Percentiles rank a stretch among this genome's conserved stretches.
Evolutionary conservation across 2,329 filamentous ascomycete species (phyloP).

Genomic region (Claviceps lovelessii): DNA sequence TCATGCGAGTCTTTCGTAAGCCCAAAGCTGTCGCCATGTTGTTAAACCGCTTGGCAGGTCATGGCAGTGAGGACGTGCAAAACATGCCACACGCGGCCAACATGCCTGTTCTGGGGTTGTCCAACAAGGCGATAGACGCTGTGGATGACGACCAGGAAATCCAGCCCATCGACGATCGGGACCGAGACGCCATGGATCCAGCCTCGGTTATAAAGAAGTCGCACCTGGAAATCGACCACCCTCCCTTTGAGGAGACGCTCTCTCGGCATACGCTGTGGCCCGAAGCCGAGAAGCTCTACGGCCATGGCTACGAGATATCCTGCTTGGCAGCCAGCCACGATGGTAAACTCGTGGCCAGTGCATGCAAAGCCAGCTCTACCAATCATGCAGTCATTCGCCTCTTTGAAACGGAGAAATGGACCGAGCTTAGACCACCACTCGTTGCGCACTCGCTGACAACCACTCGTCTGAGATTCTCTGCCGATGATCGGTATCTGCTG

Average conservation of each 20-base stretch:
- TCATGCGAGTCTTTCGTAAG: slow-evolving; percentile 89
- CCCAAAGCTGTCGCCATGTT: slow-evolving; percentile 70
- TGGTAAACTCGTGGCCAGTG: slow-evolving; percentile 66
- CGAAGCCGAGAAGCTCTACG: slow-evolving; percentile 91
- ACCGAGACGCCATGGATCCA: slow-evolving; percentile 40
- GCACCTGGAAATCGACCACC: slow-evolving; percentile 51
- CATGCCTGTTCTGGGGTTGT: slow-evolving; percentile 87
- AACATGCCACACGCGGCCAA: slow-evolving; percentile 74
- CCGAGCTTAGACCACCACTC: slow-evolving; percentile 70
- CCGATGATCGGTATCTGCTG: slow-evolving; percentile 58
- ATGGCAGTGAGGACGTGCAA: slow-evolving; percentile 27
- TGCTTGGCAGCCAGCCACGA: slow-evolving; percentile 67
- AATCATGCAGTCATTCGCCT: slow-evolving; percentile 90
- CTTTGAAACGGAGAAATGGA: slow-evolving; percentile 78
- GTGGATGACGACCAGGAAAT: slow-evolving; percentile 36
- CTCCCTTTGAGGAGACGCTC: slow-evolving; percentile 80
- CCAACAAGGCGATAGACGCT: slow-evolving; percentile 76
- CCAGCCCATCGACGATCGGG: slow-evolving; percentile 28
- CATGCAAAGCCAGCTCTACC: slow-evolving; percentile 80
- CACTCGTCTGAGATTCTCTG: slow-evolving; percentile 66
- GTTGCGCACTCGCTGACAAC: slow-evolving; percentile 78
- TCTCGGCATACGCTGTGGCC: slow-evolving; percentile 89
- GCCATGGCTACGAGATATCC: slow-evolving; percentile 93
- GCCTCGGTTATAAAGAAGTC: slow-evolving; percentile 43
- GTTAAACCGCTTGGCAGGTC: slow-evolving; percentile 52